Percentiles rank a stretch among this genome's conserved stretches.
phyloP scores from a whole-genome alignment of 441 rosid genomes.

The Gossypium gossypioides region DNA sequence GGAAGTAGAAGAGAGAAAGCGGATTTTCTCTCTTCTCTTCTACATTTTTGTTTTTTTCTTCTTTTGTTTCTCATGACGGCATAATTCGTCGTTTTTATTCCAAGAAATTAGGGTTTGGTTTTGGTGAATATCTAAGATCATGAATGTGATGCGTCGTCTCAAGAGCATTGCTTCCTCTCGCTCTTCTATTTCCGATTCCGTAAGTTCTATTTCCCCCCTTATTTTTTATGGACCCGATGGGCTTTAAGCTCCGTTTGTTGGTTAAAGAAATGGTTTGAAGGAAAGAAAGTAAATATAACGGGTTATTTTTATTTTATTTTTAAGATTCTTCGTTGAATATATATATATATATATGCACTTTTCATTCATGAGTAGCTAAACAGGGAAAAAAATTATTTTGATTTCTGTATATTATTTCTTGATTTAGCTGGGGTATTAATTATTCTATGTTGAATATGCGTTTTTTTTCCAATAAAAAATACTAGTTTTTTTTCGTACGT shows the following conservation, averaged over 20 bases:
- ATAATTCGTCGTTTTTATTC: slow-evolving; percentile 7
- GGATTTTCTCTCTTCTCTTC: slow-evolving; percentile 18
- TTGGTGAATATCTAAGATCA: slow-evolving; percentile 22
- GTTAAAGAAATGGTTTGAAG: not conserved
- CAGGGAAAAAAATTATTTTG: too few species aligned
- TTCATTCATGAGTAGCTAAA: too few species aligned
- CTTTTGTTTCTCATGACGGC: not conserved
- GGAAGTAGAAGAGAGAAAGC: slow-evolving; percentile 42
- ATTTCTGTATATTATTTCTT: too few species aligned
- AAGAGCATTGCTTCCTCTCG: slow-evolving; percentile 53
- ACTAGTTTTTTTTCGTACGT: too few species aligned
- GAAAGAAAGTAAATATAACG: not conserved
- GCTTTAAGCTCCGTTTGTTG: slow-evolving; percentile 13
- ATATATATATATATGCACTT: too few species aligned
- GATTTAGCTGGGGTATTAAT: too few species aligned
- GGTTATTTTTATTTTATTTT: not conserved
- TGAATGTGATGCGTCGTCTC: slow-evolving; percentile 76
- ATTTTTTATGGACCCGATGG: not conserved
- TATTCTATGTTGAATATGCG: too few species aligned
- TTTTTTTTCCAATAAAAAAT: too few species aligned
- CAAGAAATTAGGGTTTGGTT: slow-evolving; percentile 18
- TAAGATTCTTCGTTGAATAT: too few species aligned
- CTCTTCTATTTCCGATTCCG: slow-evolving; percentile 79
- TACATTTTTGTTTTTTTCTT: slow-evolving; percentile 5
- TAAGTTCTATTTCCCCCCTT: slow-evolving; percentile 13